Base-by-base conservation (phyloP, 345 rosid genomes). In the Populus ilicifolia region DNA sequence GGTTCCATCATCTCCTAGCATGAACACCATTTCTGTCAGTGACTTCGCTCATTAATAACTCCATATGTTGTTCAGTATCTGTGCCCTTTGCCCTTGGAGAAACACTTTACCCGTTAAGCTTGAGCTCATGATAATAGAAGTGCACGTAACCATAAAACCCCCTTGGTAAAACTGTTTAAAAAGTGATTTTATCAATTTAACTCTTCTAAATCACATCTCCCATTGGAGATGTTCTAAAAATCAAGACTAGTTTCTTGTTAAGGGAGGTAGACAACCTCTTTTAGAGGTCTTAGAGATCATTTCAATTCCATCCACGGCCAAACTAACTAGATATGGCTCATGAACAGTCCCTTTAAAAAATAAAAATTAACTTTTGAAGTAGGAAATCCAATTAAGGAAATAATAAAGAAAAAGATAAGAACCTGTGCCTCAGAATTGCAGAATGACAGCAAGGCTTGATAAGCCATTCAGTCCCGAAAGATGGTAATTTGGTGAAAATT, bases 381-480 rank as follows among this genome's bases (percentile, higher is more conserved):
- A 4, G 4, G 0, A 33, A 33, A 33, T 33, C 36, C 36, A 33
- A 10, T 41, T 41, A 41, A 0, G 2, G 44, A 10, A 41, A 11
- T 11, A 8, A 21, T 14, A 2, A 48, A 38, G 21, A n/a, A 39
- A 41, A 3, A 70, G 6, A 3, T 44, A 6, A 21, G n/a, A 38
- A 39, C 0, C 1, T 25, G 52, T 66, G 87, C 88, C 87, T 87
- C 87, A 85, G 90, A 87, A 84, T 85, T 84, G 87, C 88, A 88
- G 86, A 88, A 81, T 67, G 18, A 62, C 87, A 88, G 64, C 90
- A 85, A 82, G 81, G 88, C 86, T 80, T 62, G 2, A 7, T 46
- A 75, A 79, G 83, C 87, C 88, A 80, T 81, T 87, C 88, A 85
- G 90, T 87, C 88, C 88, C 87, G 86, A 87, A 87, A 85, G 88